phyloP scores from a whole-genome alignment of 2,329 filamentous ascomycete genomes.

The Phialocephala subalpina region DNA sequence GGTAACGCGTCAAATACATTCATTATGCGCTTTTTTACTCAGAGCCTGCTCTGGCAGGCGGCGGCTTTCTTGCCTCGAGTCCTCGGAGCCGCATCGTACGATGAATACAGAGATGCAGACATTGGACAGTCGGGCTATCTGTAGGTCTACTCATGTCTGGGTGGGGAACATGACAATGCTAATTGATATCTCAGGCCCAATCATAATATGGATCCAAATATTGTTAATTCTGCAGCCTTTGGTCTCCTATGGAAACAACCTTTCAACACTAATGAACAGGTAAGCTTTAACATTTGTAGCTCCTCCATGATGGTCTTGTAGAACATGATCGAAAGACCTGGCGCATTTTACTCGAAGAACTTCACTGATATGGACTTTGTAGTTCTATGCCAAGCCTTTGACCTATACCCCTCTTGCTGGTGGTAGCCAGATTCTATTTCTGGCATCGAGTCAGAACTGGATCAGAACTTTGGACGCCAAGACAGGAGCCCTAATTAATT shows the following conservation, averaged over 20 bases:
- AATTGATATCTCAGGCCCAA: constrained; percentile 36
- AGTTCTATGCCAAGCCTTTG: constrained; percentile 57
- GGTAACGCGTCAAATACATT: constrained; percentile 12
- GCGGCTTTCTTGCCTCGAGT: constrained; percentile 16
- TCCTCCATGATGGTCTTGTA: too few relatives aligned
- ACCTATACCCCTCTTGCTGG: constrained; percentile 47
- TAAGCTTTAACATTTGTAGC: constrained; percentile 7
- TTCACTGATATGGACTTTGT: neutral
- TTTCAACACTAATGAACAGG: constrained; percentile 42
- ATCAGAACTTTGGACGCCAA: constrained; percentile 48
- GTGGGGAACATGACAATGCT: neutral
- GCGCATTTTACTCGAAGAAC: neutral
- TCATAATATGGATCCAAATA: constrained; percentile 50
- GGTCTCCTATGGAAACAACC: constrained; percentile 48
- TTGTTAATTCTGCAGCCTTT: constrained; percentile 46
- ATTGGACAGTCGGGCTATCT: constrained; percentile 43
- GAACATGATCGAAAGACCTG: neutral
- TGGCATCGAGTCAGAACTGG: constrained; percentile 45
- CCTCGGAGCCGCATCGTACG: constrained; percentile 34
- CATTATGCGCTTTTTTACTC: constrained; percentile 24
- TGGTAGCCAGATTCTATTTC: constrained; percentile 43
- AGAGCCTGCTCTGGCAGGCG: constrained; percentile 9
- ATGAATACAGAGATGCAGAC: constrained; percentile 41
- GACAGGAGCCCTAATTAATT: constrained; percentile 45
- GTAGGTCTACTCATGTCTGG: constrained; percentile 11